Evolutionary conservation across 106 monocot genomes (phyloP), one percentile per base, ranked within the genome.

Genomic region (Dioscorea dumetorum): DNA sequence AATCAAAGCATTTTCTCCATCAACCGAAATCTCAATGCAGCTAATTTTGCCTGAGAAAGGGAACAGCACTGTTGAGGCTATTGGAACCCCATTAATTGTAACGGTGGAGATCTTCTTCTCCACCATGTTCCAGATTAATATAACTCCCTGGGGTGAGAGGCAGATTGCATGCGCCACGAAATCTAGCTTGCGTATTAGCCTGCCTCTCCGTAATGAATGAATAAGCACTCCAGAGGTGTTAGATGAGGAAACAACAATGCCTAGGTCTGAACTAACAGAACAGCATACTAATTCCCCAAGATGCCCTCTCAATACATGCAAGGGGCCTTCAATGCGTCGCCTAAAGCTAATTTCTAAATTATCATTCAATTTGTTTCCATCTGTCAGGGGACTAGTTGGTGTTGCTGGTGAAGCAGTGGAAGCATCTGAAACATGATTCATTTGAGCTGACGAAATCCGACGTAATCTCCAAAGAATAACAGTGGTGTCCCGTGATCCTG

Each of bases 271-370:
- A 78, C 69, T 85, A 21, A 99, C 82, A 72, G 69, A 59, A 68
- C 99, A 99, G 60, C 78, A 90, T 2, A 77, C 22, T 33, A 99
- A 69, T 48, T 87, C 93, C 31, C 81, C 82, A n/a, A 84, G 87
- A 90, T 99, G 92, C 18, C 99, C 99, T 87, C 93, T 80, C 56
- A 93, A 48, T 7, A 99, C 90, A 70, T 83, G 90, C 57, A 99
- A 58, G 31, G 99, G 99, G 15, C 99, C 99, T 79, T 99, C 93
- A 34, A 99, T 83, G 22, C 76, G 77, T 16, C 76, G 73, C 53
- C 74, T 86, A 18, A 33, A 33, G 33, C 17, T 81, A 24, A 51
- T 48, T 24, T 79, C 84, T 33, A 59, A 28, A 41, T 52, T 35
- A 62, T 19, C 70, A 20, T 49, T 78, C 22, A 69, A 34, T 33